phyloP scores from a whole-genome alignment of 805 yeast genomes.

The Saturnispora serradocipensis region DNA sequence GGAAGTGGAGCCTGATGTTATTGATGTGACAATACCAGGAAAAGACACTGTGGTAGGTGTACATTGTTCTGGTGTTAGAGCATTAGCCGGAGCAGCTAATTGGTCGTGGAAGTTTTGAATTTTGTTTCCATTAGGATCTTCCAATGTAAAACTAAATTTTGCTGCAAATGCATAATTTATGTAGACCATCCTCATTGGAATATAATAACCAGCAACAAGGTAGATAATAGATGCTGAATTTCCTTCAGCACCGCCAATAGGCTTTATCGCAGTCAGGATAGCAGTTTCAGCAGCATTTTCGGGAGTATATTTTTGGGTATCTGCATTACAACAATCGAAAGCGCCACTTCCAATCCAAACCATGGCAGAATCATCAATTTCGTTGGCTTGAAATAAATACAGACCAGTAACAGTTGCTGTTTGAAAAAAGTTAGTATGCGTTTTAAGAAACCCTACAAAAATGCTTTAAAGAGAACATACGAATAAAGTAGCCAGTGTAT shows the following conservation, averaged over 20 bases:
- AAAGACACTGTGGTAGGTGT: not conserved
- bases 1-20: not conserved
- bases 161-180: conserved; percentile 10
- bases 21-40: not conserved
- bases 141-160: conserved; percentile 7
- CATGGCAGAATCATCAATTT: conserved; percentile 27
- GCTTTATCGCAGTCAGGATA: conserved; percentile 4
- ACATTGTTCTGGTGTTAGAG: not conserved
- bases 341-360: no score
- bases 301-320: not conserved
- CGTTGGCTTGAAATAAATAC: conserved; percentile 17
- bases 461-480: no score
- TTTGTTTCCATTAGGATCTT: conserved; percentile 9
- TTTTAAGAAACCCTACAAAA: no score
- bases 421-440: no score
- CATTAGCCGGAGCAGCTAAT: not conserved
- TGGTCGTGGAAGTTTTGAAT: not conserved
- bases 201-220: conserved; percentile 10
- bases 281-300: conserved; percentile 1
- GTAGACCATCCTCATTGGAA: conserved; percentile 16
- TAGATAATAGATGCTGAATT: not conserved
- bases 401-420: conserved; percentile 24
- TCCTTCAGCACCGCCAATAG: not conserved
- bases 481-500: conserved; percentile 16
- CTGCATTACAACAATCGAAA: conserved; percentile 28